Conservation (phyloP, 2,329 filamentous ascomycete genomes). For the Nigrospora sphaerica region DNA sequence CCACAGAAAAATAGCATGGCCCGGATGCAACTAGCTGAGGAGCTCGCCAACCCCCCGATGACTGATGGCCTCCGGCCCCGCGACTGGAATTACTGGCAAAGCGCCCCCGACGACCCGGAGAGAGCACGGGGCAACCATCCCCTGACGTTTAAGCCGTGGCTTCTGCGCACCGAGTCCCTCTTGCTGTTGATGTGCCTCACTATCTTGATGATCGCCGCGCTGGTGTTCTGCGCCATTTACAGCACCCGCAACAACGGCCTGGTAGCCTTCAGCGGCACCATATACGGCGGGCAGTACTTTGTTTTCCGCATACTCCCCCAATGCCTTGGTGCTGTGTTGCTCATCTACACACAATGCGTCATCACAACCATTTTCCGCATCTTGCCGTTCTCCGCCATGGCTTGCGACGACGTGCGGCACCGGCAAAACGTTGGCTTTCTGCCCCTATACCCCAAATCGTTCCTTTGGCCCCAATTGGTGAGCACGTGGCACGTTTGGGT, state of each 20-base stretch:
- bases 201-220: conserved; percentile 61
- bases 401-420: conserved; percentile 50
- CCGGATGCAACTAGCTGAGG: neutral
- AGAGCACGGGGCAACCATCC: conserved; percentile 32
- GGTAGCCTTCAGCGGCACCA: conserved; percentile 55
- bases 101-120: conserved; percentile 24
- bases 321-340: conserved; percentile 60
- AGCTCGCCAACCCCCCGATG: conserved; percentile 1
- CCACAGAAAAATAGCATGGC: neutral
- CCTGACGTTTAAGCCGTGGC: conserved; percentile 64
- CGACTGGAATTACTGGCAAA: conserved; percentile 21
- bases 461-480: conserved; percentile 50
- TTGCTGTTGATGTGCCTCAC: conserved; percentile 52
- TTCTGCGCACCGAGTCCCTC: conserved; percentile 62
- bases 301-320: conserved; percentile 81
- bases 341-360: conserved; percentile 72
- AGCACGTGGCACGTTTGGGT: conserved; percentile 62
- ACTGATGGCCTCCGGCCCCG: conserved; percentile 11
- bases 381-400: conserved; percentile 72
- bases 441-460: conserved; percentile 62
- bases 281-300: conserved; percentile 73
- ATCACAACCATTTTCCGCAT: conserved; percentile 68
- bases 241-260: conserved; percentile 58
- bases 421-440: conserved; percentile 62
- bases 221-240: conserved; percentile 68